phyloP scores from a whole-genome alignment of 1,284 basidiomycete species.

The Leccinum huronense region DNA sequence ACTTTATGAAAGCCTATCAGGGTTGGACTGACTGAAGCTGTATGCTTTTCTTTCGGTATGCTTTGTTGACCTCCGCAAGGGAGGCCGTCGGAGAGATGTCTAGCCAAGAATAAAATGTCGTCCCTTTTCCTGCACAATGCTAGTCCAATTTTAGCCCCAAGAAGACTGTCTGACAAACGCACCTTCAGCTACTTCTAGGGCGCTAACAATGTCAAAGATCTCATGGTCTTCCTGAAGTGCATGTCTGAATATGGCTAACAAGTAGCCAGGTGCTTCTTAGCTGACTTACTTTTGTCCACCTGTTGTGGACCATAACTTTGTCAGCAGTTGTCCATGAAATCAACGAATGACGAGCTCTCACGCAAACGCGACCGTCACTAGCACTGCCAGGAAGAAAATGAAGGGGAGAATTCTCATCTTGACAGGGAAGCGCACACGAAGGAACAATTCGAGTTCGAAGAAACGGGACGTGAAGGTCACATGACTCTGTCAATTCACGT shows the following conservation, averaged over 20 bases:
- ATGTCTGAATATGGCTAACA: constrained; percentile 15
- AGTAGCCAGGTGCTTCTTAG: background rate
- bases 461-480: constrained; percentile 16
- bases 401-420: constrained; percentile 43
- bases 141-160: constrained; percentile 8
- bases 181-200: constrained; percentile 82
- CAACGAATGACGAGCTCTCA: constrained; percentile 34
- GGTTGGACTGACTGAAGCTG: constrained; percentile 69
- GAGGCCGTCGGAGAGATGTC: constrained; percentile 70
- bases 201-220: constrained; percentile 93
- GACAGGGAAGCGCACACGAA: background rate
- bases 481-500: constrained; percentile 12
- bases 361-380: constrained; percentile 47
- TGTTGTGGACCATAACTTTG: constrained; percentile 25
- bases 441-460: background rate
- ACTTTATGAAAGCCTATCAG: background rate
- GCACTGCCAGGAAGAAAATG: constrained; percentile 42
- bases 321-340: constrained; percentile 5
- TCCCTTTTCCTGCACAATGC: constrained; percentile 65
- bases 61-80: constrained; percentile 75
- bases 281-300: constrained; percentile 65
- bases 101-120: constrained; percentile 87
- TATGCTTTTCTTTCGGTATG: constrained; percentile 88
- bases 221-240: constrained; percentile 79
- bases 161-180: constrained; percentile 12